These are phyloP conservation scores for Pyricularia grisea DNA, from an alignment of 2,329 filamentous ascomycete genomes.

Conservation along the genomic window DNA sequence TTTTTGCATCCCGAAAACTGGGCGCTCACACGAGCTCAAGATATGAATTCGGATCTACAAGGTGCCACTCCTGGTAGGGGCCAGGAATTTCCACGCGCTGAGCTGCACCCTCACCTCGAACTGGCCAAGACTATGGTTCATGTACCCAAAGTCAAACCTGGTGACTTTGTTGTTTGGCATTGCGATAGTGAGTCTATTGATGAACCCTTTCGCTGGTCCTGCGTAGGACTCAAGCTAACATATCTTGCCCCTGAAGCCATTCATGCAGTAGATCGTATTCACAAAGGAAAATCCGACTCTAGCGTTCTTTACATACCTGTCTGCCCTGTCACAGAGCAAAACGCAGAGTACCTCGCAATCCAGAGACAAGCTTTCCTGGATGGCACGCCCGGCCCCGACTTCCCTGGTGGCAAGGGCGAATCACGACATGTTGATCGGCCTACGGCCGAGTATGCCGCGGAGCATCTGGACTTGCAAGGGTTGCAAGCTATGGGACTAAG, in stretches of 20 bases:
- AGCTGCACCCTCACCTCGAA: slow-evolving; percentile 61
- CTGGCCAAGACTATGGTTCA: slow-evolving; percentile 62
- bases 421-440: slow-evolving; percentile 38
- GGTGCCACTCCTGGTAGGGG: slow-evolving; percentile 60
- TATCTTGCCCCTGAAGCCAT: slow-evolving; percentile 32
- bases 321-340: slow-evolving; percentile 68
- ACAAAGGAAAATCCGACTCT: slow-evolving; percentile 62
- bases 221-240: slow-evolving; percentile 1
- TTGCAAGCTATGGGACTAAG: slow-evolving; percentile 35
- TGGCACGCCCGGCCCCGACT: slow-evolving; percentile 61
- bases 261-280: slow-evolving; percentile 75
- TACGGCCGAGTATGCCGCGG: slow-evolving; percentile 25
- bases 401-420: slow-evolving; percentile 64
- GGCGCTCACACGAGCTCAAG: slow-evolving; percentile 14
- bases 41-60: slow-evolving; percentile 37
- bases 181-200: slow-evolving; percentile 50
- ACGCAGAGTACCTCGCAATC: slow-evolving; percentile 59
- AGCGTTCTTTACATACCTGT: slow-evolving; percentile 86
- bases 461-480: slow-evolving; percentile 22
- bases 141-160: slow-evolving; percentile 57
- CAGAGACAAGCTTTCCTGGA: slow-evolving; percentile 63
- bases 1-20: slow-evolving; percentile 35
- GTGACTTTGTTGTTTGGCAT: slow-evolving; percentile 78
- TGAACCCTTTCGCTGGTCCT: neutral
- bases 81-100: slow-evolving; percentile 54